Evolutionary conservation across 2,329 filamentous ascomycete species (phyloP).

Genomic region (Phialophora macrospora): DNA sequence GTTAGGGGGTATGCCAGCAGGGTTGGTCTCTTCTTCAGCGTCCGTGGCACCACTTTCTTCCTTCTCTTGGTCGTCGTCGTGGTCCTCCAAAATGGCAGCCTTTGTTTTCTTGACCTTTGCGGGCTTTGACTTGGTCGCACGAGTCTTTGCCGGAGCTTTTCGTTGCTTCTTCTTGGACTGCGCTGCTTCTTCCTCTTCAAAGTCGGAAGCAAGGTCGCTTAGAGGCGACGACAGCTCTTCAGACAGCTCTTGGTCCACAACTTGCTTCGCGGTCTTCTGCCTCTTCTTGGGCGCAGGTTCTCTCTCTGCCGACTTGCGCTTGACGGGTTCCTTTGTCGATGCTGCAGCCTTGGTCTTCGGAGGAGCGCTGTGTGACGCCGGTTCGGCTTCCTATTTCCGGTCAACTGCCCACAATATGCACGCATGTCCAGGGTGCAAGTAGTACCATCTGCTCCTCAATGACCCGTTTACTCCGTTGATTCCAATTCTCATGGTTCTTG

Average conservation of each 20-base stretch:
- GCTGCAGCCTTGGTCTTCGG: constrained; percentile 17
- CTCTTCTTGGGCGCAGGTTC: constrained; percentile 28
- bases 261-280: constrained; percentile 28
- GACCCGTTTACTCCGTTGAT: constrained; percentile 57
- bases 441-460: constrained; percentile 59
- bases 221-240: constrained; percentile 35
- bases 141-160: constrained; percentile 15
- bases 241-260: constrained; percentile 13
- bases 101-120: constrained; percentile 33
- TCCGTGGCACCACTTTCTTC: constrained; percentile 12
- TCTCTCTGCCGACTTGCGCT: constrained; percentile 27
- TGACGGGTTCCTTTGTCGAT: constrained; percentile 23
- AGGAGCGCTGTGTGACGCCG: constrained; percentile 36
- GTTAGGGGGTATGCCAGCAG: constrained; percentile 38
- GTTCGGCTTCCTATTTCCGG: constrained; percentile 43
- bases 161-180: constrained; percentile 19
- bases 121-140: constrained; percentile 32
- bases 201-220: constrained; percentile 26
- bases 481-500: constrained; percentile 61
- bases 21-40: constrained; percentile 15
- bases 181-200: constrained; percentile 15
- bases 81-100: constrained; percentile 28
- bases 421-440: constrained; percentile 29
- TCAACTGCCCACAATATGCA: constrained; percentile 13
- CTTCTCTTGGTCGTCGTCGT: constrained; percentile 26